These are phyloP conservation scores for Porphyrellus sp. DNA, from an alignment of 1,284 basidiomycete species.

Conservation along the genomic window DNA sequence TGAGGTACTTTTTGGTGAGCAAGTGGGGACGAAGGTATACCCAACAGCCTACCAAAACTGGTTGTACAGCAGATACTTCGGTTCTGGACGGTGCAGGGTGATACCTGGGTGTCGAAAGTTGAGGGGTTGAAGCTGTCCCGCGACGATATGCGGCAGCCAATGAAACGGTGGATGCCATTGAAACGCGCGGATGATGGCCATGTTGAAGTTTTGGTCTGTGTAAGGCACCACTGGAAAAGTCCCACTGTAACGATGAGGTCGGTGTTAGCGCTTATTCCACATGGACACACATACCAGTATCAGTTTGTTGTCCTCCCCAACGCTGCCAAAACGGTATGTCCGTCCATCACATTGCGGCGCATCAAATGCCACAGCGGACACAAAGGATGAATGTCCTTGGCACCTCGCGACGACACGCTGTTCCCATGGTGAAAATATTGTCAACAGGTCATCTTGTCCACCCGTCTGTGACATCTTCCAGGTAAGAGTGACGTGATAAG, in stretches of 20 bases:
- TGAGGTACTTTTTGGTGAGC: neutral
- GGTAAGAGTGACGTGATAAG: conserved; percentile 4
- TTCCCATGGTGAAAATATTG: conserved; percentile 90
- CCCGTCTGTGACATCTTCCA: conserved; percentile 50
- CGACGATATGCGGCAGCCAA: conserved; percentile 54
- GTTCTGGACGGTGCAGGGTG: conserved; percentile 86
- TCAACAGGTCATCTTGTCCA: conserved; percentile 93
- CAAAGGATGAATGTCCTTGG: conserved; percentile 95
- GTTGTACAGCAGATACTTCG: conserved; percentile 88
- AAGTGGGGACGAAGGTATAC: conserved; percentile 19
- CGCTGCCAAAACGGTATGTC: conserved; percentile 88
- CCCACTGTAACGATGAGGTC: conserved; percentile 61
- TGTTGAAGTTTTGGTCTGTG: conserved; percentile 68
- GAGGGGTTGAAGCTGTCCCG: conserved; percentile 50
- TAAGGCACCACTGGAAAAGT: conserved; percentile 79
- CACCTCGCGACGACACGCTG: conserved; percentile 92
- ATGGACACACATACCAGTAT: conserved; percentile 58
- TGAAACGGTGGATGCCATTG: conserved; percentile 72
- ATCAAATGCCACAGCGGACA: conserved; percentile 88
- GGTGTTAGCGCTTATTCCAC: neutral
- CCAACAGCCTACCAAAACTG: conserved; percentile 66
- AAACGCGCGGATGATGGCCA: conserved; percentile 65
- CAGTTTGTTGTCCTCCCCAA: conserved; percentile 92
- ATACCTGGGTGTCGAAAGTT: conserved; percentile 58
- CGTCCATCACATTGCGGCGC: conserved; percentile 80